Evolutionary conservation across 805 yeast species (phyloP).

Genomic region (Blastobotrys parvus): DNA sequence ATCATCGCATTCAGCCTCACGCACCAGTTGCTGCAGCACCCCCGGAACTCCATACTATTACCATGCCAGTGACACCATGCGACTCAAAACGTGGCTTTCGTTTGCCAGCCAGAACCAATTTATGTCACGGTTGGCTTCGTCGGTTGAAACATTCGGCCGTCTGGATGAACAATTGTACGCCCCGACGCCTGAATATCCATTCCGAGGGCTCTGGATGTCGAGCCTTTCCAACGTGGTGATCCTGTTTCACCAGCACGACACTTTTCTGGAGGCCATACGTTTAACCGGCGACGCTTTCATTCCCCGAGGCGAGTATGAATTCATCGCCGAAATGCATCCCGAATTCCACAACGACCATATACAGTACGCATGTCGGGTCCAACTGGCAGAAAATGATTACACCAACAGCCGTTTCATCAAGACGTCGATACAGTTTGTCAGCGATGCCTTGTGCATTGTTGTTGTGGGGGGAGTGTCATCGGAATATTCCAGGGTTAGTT

Average conservation of each 20-base stretch:
- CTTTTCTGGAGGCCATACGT: slow-evolving; percentile 22
- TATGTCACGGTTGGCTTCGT: slow-evolving; percentile 12
- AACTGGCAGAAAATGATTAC: too few species aligned
- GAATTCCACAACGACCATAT: too few species aligned
- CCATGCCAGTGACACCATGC: not conserved
- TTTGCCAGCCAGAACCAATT: not conserved
- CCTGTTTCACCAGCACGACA: slow-evolving; percentile 19
- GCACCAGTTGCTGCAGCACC: too few species aligned
- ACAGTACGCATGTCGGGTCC: too few species aligned
- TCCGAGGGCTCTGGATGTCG: slow-evolving; percentile 24
- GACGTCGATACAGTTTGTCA: too few species aligned
- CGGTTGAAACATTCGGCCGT: slow-evolving; percentile 19
- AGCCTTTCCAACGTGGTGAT: slow-evolving; percentile 17
- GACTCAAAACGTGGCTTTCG: slow-evolving; percentile 1
- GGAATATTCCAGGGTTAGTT: too few species aligned
- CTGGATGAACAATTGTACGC: slow-evolving; percentile 8
- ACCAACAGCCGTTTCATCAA: too few species aligned
- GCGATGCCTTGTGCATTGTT: too few species aligned
- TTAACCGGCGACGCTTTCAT: slow-evolving; percentile 21
- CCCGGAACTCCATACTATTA: not conserved
- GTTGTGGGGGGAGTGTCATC: too few species aligned
- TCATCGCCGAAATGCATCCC: too few species aligned
- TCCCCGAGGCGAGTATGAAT: slow-evolving; percentile 23
- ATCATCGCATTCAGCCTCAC: too few species aligned
- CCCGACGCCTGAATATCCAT: slow-evolving; percentile 12